These are phyloP conservation scores for Pseudopithomyces chartarum DNA, from an alignment of 2,329 filamentous ascomycete genomes.

Conservation along the genomic window DNA sequence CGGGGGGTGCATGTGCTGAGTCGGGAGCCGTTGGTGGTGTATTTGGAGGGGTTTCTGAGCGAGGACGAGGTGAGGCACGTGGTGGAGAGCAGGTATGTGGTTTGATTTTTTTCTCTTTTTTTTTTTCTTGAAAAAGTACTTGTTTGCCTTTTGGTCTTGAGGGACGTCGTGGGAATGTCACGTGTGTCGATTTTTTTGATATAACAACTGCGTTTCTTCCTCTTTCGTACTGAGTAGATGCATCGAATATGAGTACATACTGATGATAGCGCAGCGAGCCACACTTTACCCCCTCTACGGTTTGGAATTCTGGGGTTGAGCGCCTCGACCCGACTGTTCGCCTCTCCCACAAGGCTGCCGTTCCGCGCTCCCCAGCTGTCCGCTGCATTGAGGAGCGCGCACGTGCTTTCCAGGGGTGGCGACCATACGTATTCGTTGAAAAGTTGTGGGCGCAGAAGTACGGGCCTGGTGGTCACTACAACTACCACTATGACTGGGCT, in stretches of 20 bases:
- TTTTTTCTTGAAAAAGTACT: neutral
- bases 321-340: constrained; percentile 56
- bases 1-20: constrained; percentile 55
- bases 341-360: constrained; percentile 56
- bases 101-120: neutral
- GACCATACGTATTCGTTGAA: constrained; percentile 62
- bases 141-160: neutral
- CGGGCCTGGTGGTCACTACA: constrained; percentile 62
- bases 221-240: neutral
- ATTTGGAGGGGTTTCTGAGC: constrained; percentile 62
- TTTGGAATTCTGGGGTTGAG: constrained; percentile 57
- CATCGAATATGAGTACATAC: constrained; percentile 7
- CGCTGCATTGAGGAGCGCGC: constrained; percentile 65
- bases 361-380: constrained; percentile 51
- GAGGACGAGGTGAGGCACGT: constrained; percentile 56
- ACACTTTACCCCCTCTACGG: constrained; percentile 60
- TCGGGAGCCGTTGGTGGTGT: constrained; percentile 61
- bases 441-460: constrained; percentile 66
- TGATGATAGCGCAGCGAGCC: constrained; percentile 41
- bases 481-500: constrained; percentile 62
- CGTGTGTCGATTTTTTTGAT: neutral
- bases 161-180: neutral
- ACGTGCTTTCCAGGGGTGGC: constrained; percentile 65
- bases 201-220: neutral
- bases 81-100: constrained; percentile 56